Base-by-base conservation (phyloP, 768 basidiomycete species). In the Lactarius tabidus region DNA sequence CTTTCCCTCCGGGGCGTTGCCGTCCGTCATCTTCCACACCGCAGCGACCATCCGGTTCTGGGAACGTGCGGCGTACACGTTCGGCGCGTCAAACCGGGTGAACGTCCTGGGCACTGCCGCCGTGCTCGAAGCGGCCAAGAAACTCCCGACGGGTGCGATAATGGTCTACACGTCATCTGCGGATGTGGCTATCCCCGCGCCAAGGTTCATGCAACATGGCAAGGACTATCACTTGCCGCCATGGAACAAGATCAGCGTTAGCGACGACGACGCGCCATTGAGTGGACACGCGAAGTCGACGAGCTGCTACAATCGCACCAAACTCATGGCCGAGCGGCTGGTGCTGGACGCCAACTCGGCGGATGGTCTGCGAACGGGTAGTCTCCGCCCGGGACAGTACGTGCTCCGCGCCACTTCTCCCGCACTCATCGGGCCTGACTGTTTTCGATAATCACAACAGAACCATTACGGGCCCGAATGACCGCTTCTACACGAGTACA, bases 231-330 rank as follows among this genome's bases (percentile, higher is more conserved):
- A 56, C 7, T 20, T 38, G 10, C 56, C 57, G 48, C 63, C 67
- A 35, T 60, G 62, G 33, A 65, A 69, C 39, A 69, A 70, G 12
- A 48, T 52, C 41, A 56, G 65, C 65, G 69, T 84, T 51, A 78
- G 79, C 68, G 81, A 84, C 71, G 79, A 77, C 33, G 84, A 85
- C 70, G 80, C 83, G 71, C 76, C 81, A 17, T 65, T 83, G 60
- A 74, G 75, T 1, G 76, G 76, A 64, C 77, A 78, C 2, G 73
- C 73, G 1, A 69, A 71, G 18, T 72, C 76, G 0, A 68, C 80
- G 35, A 82, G 81, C 69, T 80, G 80, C 29, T 87, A 87, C 71
- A 81, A 82, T 69, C 76, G 78, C 43, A 83, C 84, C 48, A 86
- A 86, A 72, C 78, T 79, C 12, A 69, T 78, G 60, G 84, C 83